Evolutionary conservation across 129 eudicot species (phyloP).

Genomic region (Rutidosis leptorrhynchoides): DNA sequence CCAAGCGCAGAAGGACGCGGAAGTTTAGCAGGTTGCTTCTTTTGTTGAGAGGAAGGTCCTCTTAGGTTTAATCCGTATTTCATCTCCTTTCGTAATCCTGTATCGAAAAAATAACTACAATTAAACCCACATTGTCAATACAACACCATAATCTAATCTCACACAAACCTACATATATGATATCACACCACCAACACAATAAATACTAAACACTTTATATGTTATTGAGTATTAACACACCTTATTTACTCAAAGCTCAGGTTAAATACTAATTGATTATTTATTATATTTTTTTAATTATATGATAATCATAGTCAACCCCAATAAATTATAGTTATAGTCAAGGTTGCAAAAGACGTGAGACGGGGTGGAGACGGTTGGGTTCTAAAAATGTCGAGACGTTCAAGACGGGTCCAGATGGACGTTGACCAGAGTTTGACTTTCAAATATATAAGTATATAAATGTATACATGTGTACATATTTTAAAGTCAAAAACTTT

Average conservation of each 20-base stretch:
- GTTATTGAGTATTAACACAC: background rate
- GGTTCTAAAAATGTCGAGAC: no score
- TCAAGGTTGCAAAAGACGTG: no score
- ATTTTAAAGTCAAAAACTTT: no score
- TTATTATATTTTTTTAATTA: no score
- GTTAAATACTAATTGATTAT: no score
- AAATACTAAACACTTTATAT: background rate
- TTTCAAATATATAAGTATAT: no score
- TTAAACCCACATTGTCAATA: background rate
- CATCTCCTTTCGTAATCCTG: slow-evolving; percentile 32
- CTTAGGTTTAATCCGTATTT: slow-evolving; percentile 77
- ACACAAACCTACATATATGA: background rate
- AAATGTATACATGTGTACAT: no score
- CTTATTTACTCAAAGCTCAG: background rate
- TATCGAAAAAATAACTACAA: background rate
- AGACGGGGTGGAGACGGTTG: no score
- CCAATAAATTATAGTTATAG: background rate
- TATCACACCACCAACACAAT: background rate
- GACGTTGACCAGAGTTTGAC: no score
- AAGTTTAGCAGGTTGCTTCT: slow-evolving; percentile 49
- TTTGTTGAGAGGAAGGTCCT: slow-evolving; percentile 66
- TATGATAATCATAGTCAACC: background rate
- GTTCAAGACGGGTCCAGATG: no score
- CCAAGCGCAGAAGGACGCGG: slow-evolving; percentile 46
- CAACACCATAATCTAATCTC: background rate